Conservation (phyloP, 805 yeast species). For the Candida easanensis region DNA sequence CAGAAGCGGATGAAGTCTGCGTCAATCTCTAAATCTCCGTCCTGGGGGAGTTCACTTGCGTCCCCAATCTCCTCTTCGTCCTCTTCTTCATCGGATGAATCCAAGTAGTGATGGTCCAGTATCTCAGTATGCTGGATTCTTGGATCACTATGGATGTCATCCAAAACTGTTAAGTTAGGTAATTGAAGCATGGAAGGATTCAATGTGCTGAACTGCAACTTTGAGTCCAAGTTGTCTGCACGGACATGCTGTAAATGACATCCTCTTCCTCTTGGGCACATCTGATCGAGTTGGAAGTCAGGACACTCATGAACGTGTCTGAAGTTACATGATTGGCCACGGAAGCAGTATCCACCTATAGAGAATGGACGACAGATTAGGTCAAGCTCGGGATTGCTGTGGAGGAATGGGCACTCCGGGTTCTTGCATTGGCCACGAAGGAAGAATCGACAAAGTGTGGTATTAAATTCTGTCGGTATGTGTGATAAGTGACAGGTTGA, state of each 20-base stretch:
- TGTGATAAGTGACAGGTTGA: slow-evolving; percentile 55
- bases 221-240: slow-evolving; percentile 25
- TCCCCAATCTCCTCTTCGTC: slow-evolving; percentile 23
- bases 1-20: slow-evolving; percentile 29
- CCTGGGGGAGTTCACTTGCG: too few relatives aligned
- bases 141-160: slow-evolving; percentile 21
- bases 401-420: slow-evolving; percentile 48
- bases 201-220: slow-evolving; percentile 22
- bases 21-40: slow-evolving; percentile 18
- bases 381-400: slow-evolving; percentile 39
- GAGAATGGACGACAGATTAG: slow-evolving; percentile 67
- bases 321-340: slow-evolving; percentile 56
- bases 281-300: slow-evolving; percentile 59
- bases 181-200: slow-evolving; percentile 20
- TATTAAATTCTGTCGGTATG: slow-evolving; percentile 53
- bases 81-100: slow-evolving; percentile 25
- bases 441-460: slow-evolving; percentile 55
- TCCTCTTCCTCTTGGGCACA: slow-evolving; percentile 48
- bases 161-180: slow-evolving; percentile 22
- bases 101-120: slow-evolving; percentile 12
- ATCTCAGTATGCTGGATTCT: slow-evolving; percentile 23
- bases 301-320: slow-evolving; percentile 67
- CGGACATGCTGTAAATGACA: slow-evolving; percentile 54
- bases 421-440: slow-evolving; percentile 47
- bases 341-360: slow-evolving; percentile 62